Evolutionary conservation across 108 stramenopile genomes (phyloP).

Genomic region (Bacterosira constricta): DNA sequence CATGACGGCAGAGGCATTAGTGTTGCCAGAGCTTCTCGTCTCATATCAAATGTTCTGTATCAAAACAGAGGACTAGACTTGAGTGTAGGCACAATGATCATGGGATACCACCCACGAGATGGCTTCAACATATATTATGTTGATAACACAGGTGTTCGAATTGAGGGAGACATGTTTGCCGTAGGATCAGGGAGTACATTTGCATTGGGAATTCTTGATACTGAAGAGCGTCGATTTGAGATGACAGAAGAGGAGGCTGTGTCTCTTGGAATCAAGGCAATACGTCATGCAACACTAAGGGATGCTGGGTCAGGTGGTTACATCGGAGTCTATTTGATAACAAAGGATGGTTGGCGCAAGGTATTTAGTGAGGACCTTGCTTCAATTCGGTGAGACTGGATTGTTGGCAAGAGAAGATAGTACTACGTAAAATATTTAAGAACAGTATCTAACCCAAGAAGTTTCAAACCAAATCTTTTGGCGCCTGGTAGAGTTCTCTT

Average conservation of each 20-base stretch:
- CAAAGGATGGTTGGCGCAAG: conserved; percentile 72
- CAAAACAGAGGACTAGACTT: conserved; percentile 57
- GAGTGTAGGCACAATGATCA: conserved; percentile 90
- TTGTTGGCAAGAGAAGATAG: neutral
- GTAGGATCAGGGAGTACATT: conserved; percentile 88
- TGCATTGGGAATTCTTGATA: conserved; percentile 88
- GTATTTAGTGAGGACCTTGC: conserved; percentile 87
- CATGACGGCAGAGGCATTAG: conserved; percentile 64
- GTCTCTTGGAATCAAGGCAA: conserved; percentile 83
- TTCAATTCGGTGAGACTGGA: neutral
- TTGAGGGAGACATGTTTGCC: conserved; percentile 84
- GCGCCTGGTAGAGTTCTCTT: neutral
- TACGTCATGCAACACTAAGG: conserved; percentile 90
- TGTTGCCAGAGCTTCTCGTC: conserved; percentile 72
- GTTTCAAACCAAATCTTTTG: too few relatives aligned
- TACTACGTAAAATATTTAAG: neutral
- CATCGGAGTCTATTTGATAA: conserved; percentile 86
- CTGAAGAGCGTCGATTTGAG: conserved; percentile 53
- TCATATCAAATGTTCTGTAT: conserved; percentile 75
- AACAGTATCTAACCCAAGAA: neutral
- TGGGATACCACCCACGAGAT: conserved; percentile 68
- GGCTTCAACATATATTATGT: conserved; percentile 83
- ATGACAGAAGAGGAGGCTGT: conserved; percentile 83
- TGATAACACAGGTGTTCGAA: conserved; percentile 79
- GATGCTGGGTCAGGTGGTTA: conserved; percentile 86